Evolutionary conservation across 2,329 filamentous ascomycete species (phyloP).

Genomic region (Alternaria sp.): DNA sequence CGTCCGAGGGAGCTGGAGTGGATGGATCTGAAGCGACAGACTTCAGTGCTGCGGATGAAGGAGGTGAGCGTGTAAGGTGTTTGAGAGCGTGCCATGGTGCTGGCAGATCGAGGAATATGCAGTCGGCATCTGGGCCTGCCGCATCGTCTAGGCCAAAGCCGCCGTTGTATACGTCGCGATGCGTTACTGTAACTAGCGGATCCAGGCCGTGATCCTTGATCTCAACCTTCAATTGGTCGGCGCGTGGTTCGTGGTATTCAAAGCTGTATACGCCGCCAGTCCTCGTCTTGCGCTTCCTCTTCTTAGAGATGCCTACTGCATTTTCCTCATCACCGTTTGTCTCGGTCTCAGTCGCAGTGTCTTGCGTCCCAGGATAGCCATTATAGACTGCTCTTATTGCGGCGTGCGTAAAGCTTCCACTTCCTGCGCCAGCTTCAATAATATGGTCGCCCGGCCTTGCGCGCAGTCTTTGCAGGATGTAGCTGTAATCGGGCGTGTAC

Average conservation of each 20-base stretch:
- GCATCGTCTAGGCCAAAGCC: constrained; percentile 69
- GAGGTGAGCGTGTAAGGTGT: constrained; percentile 70
- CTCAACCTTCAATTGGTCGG: constrained; percentile 73
- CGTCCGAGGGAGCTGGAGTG: constrained; percentile 54
- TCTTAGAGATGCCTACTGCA: constrained; percentile 28
- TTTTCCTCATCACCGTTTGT: constrained; percentile 45
- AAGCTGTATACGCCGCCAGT: constrained; percentile 80
- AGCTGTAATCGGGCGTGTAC: constrained; percentile 88
- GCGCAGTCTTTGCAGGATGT: constrained; percentile 78
- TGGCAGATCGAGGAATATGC: constrained; percentile 81
- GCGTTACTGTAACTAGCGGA: constrained; percentile 73
- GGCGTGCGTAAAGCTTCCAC: constrained; percentile 85
- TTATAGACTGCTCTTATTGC: constrained; percentile 79
- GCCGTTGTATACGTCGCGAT: constrained; percentile 80
- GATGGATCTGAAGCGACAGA: constrained; percentile 38
- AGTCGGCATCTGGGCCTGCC: constrained; percentile 62
- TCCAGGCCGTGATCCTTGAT: constrained; percentile 73
- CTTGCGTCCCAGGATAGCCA: constrained; percentile 64
- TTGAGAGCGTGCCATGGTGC: constrained; percentile 82
- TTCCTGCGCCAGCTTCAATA: constrained; percentile 84
- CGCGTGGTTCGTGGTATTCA: constrained; percentile 80
- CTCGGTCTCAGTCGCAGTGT: constrained; percentile 10
- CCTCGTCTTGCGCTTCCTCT: constrained; percentile 48
- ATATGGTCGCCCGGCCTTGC: constrained; percentile 76
- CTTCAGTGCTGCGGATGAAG: constrained; percentile 37